Conservation (phyloP, 2,329 filamentous ascomycete genomes). For the Colletotrichum somersetense region DNA sequence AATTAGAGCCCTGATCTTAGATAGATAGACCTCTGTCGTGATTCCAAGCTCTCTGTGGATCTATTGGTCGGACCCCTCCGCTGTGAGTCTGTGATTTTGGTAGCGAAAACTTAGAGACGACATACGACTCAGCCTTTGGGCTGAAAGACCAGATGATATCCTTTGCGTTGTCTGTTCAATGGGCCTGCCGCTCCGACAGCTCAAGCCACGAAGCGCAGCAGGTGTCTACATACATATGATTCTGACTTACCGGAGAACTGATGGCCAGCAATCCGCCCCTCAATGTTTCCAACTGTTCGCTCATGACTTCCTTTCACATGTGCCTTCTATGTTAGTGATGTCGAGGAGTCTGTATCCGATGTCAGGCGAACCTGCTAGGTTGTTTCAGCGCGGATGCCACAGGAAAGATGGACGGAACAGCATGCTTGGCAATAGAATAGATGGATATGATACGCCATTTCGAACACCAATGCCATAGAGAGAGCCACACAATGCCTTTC, state of each 20-base stretch:
- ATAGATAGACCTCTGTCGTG: not conserved
- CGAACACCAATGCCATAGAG: too few relatives aligned
- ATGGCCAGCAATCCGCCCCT: not conserved
- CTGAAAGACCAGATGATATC: not conserved
- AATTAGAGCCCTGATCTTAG: conserved; percentile 1
- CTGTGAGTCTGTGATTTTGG: not conserved
- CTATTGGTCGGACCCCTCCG: not conserved
- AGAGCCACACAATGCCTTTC: not conserved
- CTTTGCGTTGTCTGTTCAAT: not conserved
- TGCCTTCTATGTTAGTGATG: not conserved
- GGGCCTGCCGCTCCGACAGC: not conserved
- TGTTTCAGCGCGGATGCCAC: too few relatives aligned
- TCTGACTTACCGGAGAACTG: conserved; percentile 3
- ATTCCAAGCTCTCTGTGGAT: not conserved
- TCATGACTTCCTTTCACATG: not conserved
- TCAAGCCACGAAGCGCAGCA: not conserved
- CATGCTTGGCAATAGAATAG: not conserved
- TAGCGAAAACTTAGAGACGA: too few relatives aligned
- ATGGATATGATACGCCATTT: not conserved
- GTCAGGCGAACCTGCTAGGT: too few relatives aligned
- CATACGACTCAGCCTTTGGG: not conserved
- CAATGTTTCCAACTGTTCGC: not conserved
- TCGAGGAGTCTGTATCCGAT: not conserved
- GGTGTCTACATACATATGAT: not conserved
- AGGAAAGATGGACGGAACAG: not conserved